A percentile compares a stretch with the other conserved stretches of the same genome.
Conservation (phyloP, 2,329 filamentous ascomycete genomes). For the Ophiobolus disseminans region DNA sequence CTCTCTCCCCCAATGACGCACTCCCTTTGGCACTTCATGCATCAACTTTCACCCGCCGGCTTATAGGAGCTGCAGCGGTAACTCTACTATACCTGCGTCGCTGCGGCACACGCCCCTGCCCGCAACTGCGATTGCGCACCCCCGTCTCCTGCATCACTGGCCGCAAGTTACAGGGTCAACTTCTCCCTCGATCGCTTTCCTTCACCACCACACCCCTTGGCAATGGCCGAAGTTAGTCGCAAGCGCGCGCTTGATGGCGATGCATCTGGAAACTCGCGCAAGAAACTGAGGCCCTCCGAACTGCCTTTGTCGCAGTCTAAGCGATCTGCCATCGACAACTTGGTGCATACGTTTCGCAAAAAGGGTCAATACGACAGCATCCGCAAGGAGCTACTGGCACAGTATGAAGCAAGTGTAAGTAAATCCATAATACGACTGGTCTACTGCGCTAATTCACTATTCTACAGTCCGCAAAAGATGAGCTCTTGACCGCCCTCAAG, state of each 20-base stretch:
- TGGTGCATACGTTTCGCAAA: conserved; percentile 85
- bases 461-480: conserved; percentile 70
- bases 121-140: background rate
- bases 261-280: conserved; percentile 47
- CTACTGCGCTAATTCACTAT: conserved; percentile 2
- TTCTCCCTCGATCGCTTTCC: conserved; percentile 3
- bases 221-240: conserved; percentile 43
- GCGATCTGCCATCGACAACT: conserved; percentile 73
- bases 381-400: conserved; percentile 77
- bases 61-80: conserved; percentile 6
- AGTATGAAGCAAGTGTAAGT: conserved; percentile 73
- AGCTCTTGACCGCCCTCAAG: conserved; percentile 71
- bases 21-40: conserved; percentile 5
- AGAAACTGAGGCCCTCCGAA: conserved; percentile 76
- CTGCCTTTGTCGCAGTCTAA: conserved; percentile 77
- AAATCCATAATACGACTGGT: conserved; percentile 1
- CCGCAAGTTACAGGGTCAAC: conserved; percentile 6
- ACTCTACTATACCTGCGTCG: background rate
- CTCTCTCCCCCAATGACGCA: conserved; percentile 8
- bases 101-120: background rate
- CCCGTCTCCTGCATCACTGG: conserved; percentile 7
- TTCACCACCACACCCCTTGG: conserved; percentile 8
- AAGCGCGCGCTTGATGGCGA: conserved; percentile 43
- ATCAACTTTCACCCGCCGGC: conserved; percentile 6
- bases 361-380: conserved; percentile 82